These are phyloP conservation scores for Malassezia pachydermatis DNA, from an alignment of 1,284 basidiomycete genomes.

Conservation along the genomic window DNA sequence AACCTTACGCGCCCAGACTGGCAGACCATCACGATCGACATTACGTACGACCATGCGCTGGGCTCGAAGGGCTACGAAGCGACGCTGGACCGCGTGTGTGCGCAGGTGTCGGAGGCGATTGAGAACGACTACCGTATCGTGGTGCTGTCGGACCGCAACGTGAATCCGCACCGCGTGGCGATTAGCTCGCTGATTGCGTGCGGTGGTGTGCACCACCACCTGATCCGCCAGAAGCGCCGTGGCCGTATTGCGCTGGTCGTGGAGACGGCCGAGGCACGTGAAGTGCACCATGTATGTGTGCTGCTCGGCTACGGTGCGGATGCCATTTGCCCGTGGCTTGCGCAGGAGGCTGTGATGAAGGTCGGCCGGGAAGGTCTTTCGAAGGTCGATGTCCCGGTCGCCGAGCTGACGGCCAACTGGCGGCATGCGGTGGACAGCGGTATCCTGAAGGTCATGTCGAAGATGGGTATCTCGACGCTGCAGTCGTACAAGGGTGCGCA, in stretches of 20 bases:
- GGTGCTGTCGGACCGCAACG: conserved; percentile 39
- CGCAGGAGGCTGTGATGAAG: conserved; percentile 44
- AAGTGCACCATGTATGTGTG: conserved; percentile 46
- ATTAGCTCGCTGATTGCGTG: conserved; percentile 40
- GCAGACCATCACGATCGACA: conserved; percentile 38
- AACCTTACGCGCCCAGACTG: conserved; percentile 33
- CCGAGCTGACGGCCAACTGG: conserved; percentile 38
- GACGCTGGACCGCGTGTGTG: conserved; percentile 40
- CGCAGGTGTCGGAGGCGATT: conserved; percentile 40
- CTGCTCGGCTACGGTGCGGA: conserved; percentile 45
- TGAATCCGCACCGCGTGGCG: conserved; percentile 35
- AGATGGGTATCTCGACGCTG: conserved; percentile 46
- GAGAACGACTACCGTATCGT: conserved; percentile 33
- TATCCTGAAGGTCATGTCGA: conserved; percentile 45
- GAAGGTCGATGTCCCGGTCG: conserved; percentile 34
- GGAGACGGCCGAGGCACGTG: conserved; percentile 43
- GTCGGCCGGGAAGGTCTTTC: conserved; percentile 39
- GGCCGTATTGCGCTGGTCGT: conserved; percentile 40
- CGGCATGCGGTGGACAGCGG: conserved; percentile 35
- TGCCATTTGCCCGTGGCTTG: conserved; percentile 45
- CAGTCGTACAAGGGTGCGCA: conserved; percentile 46
- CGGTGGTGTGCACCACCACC: conserved; percentile 46
- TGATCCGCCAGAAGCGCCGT: conserved; percentile 45
- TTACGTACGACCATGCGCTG: conserved; percentile 40
- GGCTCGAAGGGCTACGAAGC: conserved; percentile 37